Conservation (phyloP, 2,329 filamentous ascomycete species). For the Corinectria fuckeliana region DNA sequence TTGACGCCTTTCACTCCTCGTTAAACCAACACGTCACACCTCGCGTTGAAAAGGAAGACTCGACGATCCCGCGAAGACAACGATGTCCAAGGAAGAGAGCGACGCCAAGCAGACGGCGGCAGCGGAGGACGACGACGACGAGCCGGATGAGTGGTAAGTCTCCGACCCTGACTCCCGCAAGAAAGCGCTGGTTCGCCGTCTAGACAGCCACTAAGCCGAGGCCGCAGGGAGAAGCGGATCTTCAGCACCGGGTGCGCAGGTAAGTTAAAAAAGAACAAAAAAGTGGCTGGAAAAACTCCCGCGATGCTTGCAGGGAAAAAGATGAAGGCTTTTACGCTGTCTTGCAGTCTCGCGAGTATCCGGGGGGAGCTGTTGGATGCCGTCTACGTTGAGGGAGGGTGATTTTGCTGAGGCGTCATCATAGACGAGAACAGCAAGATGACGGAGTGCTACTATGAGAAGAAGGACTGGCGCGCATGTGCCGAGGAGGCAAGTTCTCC, state of each 20-base stretch:
- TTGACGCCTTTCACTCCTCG: conserved; percentile 17
- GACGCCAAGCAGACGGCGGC: conserved; percentile 46
- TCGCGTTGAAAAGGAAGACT: not conserved
- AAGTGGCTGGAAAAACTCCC: not conserved
- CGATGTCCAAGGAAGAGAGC: conserved; percentile 61
- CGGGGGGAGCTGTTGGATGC: not conserved
- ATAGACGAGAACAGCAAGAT: conserved; percentile 86
- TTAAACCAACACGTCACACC: conserved; percentile 11
- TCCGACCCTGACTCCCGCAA: conserved; percentile 4
- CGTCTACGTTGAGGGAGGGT: conserved; percentile 20
- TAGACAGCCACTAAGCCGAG: conserved; percentile 34
- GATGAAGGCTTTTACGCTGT: not conserved
- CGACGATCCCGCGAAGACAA: not conserved
- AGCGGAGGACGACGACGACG: conserved; percentile 63
- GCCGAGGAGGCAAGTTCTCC: conserved; percentile 77
- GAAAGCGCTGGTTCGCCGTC: conserved; percentile 10
- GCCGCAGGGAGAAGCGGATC: conserved; percentile 90
- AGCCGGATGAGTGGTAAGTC: conserved; percentile 91
- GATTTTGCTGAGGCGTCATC: conserved; percentile 14
- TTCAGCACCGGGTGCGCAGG: conserved; percentile 94
- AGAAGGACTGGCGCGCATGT: conserved; percentile 94
- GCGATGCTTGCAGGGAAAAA: not conserved
- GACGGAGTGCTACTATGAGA: conserved; percentile 95
- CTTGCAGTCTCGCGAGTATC: not conserved
- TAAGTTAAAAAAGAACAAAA: conserved; percentile 48